phyloP scores from a whole-genome alignment of 805 yeast species.

The Yarrowia sp. region DNA sequence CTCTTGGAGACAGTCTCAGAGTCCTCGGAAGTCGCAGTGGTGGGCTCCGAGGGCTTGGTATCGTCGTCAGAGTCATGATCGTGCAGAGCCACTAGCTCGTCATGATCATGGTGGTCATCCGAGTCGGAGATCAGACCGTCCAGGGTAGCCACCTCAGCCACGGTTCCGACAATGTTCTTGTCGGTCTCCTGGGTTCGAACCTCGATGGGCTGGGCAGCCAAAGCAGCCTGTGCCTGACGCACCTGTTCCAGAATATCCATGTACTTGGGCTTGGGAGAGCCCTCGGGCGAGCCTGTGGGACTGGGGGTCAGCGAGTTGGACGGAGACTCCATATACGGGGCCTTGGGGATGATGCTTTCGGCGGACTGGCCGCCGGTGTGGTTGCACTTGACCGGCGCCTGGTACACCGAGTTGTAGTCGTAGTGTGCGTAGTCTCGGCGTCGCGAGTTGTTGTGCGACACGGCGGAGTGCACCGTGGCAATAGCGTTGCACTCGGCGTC shows the following conservation, averaged over 20 bases:
- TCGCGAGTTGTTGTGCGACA: constrained; percentile 70
- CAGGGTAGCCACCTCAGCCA: constrained; percentile 20
- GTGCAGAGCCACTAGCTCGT: constrained; percentile 1
- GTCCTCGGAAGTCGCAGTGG: not conserved
- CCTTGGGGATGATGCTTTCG: constrained; percentile 35
- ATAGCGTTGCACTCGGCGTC: constrained; percentile 48
- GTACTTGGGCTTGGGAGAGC: constrained; percentile 32
- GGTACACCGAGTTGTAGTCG: constrained; percentile 46
- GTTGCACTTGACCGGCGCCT: constrained; percentile 27
- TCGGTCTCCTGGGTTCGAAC: constrained; percentile 34
- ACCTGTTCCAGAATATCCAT: constrained; percentile 39
- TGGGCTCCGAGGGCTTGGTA: not conserved
- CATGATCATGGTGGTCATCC: constrained; percentile 4
- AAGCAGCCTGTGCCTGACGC: constrained; percentile 35
- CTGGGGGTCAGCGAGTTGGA: constrained; percentile 32
- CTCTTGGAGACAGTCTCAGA: not conserved
- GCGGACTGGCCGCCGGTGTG: not conserved
- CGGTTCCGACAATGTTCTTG: constrained; percentile 27
- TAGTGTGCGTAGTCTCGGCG: constrained; percentile 44
- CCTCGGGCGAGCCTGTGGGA: constrained; percentile 23
- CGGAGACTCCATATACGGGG: constrained; percentile 36
- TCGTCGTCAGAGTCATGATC: constrained; percentile 16
- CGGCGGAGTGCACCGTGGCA: constrained; percentile 54
- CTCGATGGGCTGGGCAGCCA: constrained; percentile 31
- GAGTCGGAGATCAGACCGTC: constrained; percentile 12